Base-by-base conservation (phyloP, 2,329 filamentous ascomycete genomes). In the Colletotrichum nymphaeae region DNA sequence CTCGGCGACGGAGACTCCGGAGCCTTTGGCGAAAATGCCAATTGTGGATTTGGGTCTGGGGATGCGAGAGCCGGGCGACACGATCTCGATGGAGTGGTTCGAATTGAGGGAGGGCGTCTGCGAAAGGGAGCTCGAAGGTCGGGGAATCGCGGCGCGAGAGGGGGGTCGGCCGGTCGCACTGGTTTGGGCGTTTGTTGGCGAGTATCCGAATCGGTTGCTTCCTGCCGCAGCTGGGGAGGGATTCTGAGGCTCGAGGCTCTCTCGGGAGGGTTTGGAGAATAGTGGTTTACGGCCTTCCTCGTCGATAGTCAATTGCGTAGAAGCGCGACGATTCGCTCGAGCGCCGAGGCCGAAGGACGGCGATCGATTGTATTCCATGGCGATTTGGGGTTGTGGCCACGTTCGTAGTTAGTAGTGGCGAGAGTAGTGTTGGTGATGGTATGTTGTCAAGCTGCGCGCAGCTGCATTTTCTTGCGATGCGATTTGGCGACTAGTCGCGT, bases 231-330 rank as follows among this genome's bases (percentile, higher is more conserved):
- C 16, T 19, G 70, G 66, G 19, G 42, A 58, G 26, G 63, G 30
- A 53, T 74, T 64, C 57, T 22, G 58, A 5, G 70, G 53, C 5
- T 53, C 24, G 16, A 76, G 66, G 12, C 28, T 76, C 32, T 79
- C 77, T 42, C 76, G 77, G 56, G 74, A 56, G 16, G 71, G 74
- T 19, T 74, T 76, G 37, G 77, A 66, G 68, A 86, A 87, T 16
- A 87, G 76, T 62, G 83, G 83, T 76, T 81, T 84, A 49, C 84
- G 80, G n/a, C 82, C 83, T 6, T 82, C 81, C 63, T 83, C 80
- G 76, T 81, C 83, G 64, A 86, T 83, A 8, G 5, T 78, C 76
- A 69, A 65, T 32, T 71, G 72, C 28, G 79, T 72, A n/a, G 76
- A 76, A 63, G 75, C 72, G 56, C 77, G 78, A 32, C 76, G 75